Conservation (phyloP, 1,284 basidiomycete genomes). For the Grifola frondosa region DNA sequence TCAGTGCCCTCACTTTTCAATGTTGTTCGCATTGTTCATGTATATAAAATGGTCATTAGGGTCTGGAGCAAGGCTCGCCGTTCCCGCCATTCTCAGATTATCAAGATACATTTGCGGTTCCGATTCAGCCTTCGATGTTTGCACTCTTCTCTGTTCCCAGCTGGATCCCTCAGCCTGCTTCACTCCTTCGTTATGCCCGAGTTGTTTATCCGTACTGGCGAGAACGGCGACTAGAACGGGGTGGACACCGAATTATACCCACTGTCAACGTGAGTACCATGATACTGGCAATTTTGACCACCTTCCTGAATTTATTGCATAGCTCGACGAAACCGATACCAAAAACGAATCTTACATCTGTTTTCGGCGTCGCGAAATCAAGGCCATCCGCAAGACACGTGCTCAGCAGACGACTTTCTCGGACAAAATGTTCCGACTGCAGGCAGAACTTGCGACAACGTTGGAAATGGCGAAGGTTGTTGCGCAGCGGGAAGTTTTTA, state of each 20-base stretch:
- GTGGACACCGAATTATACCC: constrained; percentile 33
- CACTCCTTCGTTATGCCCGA: constrained; percentile 26
- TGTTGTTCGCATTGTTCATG: background rate
- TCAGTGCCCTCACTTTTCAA: constrained; percentile 37
- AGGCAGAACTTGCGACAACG: constrained; percentile 72
- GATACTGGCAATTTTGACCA: too few relatives aligned
- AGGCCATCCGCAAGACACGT: constrained; percentile 92
- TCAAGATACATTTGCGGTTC: constrained; percentile 28
- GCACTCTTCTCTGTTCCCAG: constrained; percentile 27
- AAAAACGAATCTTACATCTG: constrained; percentile 95
- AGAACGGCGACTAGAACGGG: constrained; percentile 31
- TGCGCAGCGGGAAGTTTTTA: constrained; percentile 71
- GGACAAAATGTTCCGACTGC: constrained; percentile 83
- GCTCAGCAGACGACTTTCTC: constrained; percentile 87
- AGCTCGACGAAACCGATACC: constrained; percentile 92
- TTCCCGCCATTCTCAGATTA: constrained; percentile 77
- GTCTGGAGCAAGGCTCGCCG: constrained; percentile 59
- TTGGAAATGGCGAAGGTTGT: constrained; percentile 73
- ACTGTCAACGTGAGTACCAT: constrained; percentile 29
- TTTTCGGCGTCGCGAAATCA: constrained; percentile 94
- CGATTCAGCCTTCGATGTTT: constrained; percentile 27
- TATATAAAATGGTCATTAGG: constrained; percentile 36
- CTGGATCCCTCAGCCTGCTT: constrained; percentile 26
- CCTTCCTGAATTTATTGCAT: constrained; percentile 1
- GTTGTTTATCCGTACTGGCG: constrained; percentile 33